A percentile compares a stretch with the other conserved stretches of the same genome.
Conservation (phyloP, 164 flowering plant genomes). For the Sextonia rubra region DNA sequence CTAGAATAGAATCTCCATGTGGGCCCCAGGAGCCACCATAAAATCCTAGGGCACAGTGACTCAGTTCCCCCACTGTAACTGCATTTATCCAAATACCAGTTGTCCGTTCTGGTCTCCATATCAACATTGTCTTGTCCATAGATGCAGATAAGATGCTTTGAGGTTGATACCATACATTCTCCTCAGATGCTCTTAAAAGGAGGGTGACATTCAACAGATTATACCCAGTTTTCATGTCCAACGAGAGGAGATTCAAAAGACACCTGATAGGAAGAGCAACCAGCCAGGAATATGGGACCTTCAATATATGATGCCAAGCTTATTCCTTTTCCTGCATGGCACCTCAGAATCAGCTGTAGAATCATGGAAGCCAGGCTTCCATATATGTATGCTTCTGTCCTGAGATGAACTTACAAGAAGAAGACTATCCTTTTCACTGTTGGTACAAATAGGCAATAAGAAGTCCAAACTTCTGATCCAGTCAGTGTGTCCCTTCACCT, state of each 20-base stretch:
- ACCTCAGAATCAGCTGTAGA: conserved; percentile 20
- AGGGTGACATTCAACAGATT: conserved; percentile 95
- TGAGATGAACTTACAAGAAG: conserved; percentile 94
- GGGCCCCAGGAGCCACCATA: conserved; percentile 99
- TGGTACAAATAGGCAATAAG: conserved; percentile 56
- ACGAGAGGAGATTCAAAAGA: conserved; percentile 87
- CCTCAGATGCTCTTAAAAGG: conserved; percentile 43
- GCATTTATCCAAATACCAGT: conserved; percentile 96
- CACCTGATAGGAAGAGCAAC: conserved; percentile 66
- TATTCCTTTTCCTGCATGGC: conserved; percentile 37
- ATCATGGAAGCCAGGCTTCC: conserved; percentile 56
- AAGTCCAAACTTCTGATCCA: conserved; percentile 96
- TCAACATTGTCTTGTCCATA: conserved; percentile 99
- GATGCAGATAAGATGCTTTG: conserved; percentile 90
- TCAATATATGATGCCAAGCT: conserved; percentile 77
- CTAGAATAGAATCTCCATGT: conserved; percentile 63
- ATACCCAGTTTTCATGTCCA: conserved; percentile 99
- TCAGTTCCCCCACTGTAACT: conserved; percentile 92
- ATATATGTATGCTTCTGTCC: conserved; percentile 90
- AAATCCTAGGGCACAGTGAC: conserved; percentile 96
- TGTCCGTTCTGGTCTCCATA: conserved; percentile 95
- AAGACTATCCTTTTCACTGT: conserved; percentile 35
- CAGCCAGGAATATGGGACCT: conserved; percentile 71
- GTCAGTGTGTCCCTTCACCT: conserved; percentile 89
- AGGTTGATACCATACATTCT: conserved; percentile 46